A percentile compares a stretch with the other conserved stretches of the same genome.
phyloP scores from a whole-genome alignment of 345 rosid species.

The Pseudoturritis turrita region DNA sequence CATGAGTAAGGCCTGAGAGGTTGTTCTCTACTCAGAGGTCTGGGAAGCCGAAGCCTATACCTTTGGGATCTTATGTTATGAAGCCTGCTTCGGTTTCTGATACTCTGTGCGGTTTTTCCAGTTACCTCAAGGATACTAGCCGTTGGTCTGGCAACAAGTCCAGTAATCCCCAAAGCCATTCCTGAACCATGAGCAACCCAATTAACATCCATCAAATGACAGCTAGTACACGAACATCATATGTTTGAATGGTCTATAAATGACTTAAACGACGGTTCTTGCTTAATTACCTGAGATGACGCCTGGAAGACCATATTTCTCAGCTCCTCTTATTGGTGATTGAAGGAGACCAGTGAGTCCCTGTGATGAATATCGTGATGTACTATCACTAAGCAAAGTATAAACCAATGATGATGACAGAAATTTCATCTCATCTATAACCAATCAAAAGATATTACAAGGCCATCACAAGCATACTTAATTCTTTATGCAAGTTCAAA shows the following conservation, averaged over 20 bases:
- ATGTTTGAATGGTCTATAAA: neutral
- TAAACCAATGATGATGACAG: neutral
- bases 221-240: neutral
- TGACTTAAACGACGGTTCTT: neutral
- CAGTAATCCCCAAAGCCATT: conserved; percentile 81
- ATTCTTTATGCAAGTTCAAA: conserved; percentile 10
- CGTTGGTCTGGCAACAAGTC: conserved; percentile 92
- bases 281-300: conserved; percentile 69
- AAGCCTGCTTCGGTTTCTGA: conserved; percentile 73
- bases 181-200: conserved; percentile 41
- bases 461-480: neutral
- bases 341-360: conserved; percentile 97
- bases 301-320: conserved; percentile 94
- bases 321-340: conserved; percentile 84
- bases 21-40: conserved; percentile 72
- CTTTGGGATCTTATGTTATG: conserved; percentile 54
- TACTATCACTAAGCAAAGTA: neutral
- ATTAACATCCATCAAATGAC: neutral
- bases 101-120: conserved; percentile 91
- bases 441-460: neutral
- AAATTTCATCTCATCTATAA: conserved; percentile 5
- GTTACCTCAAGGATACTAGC: conserved; percentile 96
- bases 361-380: conserved; percentile 34
- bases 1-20: conserved; percentile 84
- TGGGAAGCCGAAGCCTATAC: conserved; percentile 64